Evolutionary conservation across 2,329 filamentous ascomycete genomes (phyloP), one percentile per base, ranked within the genome.

Genomic region (Arthrobotrys sinensis): DNA sequence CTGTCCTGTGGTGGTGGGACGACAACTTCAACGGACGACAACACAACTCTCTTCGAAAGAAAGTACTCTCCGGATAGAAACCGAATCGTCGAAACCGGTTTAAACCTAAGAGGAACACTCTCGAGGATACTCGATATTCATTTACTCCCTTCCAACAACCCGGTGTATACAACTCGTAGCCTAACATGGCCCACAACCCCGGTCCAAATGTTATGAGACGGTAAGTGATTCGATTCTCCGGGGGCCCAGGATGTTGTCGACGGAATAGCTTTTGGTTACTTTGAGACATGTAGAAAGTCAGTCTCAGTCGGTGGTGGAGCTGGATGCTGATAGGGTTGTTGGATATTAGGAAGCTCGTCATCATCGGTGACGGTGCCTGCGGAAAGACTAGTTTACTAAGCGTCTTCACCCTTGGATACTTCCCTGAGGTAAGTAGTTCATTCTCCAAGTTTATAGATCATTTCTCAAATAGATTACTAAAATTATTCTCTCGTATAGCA

Each of bases 361-460:
- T 97, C 82, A 97, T 97, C 83, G 94, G 94, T 79, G 94, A 97
- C 83, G 96, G 96, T 87, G 96, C 96, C 82, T 99, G 96, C 86
- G 96, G 96, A 83, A 99, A 99, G 88, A 99, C 96, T 65, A 97
- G 93, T 90, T 87, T 99, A 82, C 87, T 99, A 81, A 97, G 94
- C 84, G 96, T 99, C 81, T 99, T 99, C 85, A 99, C 96, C 40
- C 88, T 99, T 68, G 96, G 96, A 75, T 98, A 97, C 86, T 99
- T 98, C 83, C 96, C 96, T 82, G 97, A 94, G 83, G 95, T 97
- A 88, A 87, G 93, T 89, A 50, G 24, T 28, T 4, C 16, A n/a
- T 16, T 52, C 11, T 11, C 21, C 4, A 71, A 67, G 40, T 50
- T 55, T 53, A 73, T 14, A 67, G 50, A 70, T 52, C 34, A 57